Base-by-base conservation (phyloP, 1,284 basidiomycete genomes). In the Pascua sp. region DNA sequence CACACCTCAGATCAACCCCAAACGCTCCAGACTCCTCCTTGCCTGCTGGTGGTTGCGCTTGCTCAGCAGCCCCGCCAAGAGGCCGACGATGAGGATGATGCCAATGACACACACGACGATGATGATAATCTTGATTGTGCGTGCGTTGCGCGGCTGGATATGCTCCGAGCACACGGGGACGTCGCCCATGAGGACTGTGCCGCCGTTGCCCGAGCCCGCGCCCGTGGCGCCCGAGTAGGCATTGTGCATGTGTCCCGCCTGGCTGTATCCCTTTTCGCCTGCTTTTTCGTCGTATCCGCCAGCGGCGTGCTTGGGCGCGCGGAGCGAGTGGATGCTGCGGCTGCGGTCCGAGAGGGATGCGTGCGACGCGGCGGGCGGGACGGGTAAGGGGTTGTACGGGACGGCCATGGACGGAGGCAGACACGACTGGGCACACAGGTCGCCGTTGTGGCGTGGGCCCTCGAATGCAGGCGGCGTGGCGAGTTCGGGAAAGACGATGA, bases 401-500 rank as follows among this genome's bases (percentile, higher is more conserved):
- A 62, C 51, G 2, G 61, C 61, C 8, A 50, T 39, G 41, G 50
- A 42, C 18, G 64, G 55, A 2, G 55, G 52, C 40, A 63, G 55
- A 37, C 56, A 56, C 15, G 58, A 49, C 57, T 62, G 61, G 9
- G 57, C 55, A 44, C 57, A 59, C 24, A 62, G 46, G 17, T 62
- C 61, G 42, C 61, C 61, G 17, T 62, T 51, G 49, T 47, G 55
- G 11, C 38, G 24, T 11, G 56, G 49, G 7, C 53, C 50, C 38
- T 52, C 52, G 40, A 53, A 36, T 4, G 61, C 43, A 2, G 62
- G 56, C 46, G 53, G 51, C 0, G 54, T 49, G 0, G 59, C 56
- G 10, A 63, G 51, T 49, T 66, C 62, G 42, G 64, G 62, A 44
- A 66, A 66, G 47, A 66, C 64, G 24, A 61, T 63, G 41, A 66